phyloP scores from a whole-genome alignment of 1,139 yeast species.

The Blastobotrys arbuscula region DNA sequence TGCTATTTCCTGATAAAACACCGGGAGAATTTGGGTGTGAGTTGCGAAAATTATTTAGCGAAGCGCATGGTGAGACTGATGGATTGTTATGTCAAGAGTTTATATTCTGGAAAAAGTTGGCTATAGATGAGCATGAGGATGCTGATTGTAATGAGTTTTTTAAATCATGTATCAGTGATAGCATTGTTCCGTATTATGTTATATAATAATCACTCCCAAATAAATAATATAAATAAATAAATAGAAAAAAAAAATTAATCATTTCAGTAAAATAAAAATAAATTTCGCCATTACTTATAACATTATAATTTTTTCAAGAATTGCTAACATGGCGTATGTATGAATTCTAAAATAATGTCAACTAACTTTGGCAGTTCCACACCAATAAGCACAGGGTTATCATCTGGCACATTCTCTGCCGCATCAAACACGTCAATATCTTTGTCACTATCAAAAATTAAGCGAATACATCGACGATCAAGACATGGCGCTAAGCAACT shows the following conservation, averaged over 20 bases:
- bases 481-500: slow-evolving; percentile 8
- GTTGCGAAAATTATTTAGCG: not conserved
- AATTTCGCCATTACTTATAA: no score
- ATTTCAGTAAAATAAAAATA: no score
- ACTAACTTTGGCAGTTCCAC: not conserved
- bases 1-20: not conserved
- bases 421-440: slow-evolving; percentile 10
- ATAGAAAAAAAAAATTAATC: no score
- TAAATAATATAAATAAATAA: not conserved
- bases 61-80: not conserved
- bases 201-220: not conserved
- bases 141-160: not conserved
- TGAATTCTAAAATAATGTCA: not conserved
- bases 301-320: not conserved
- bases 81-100: not conserved
- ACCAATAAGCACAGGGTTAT: slow-evolving; percentile 1
- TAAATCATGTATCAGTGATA: not conserved
- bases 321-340: not conserved
- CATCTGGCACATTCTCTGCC: slow-evolving; percentile 11
- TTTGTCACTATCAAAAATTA: slow-evolving; percentile 8
- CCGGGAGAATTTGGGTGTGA: not conserved
- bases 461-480: not conserved
- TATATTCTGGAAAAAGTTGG: not conserved
- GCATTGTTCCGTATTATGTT: not conserved
- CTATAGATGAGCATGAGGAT: not conserved